Percentiles rank a stretch among this genome's conserved stretches.
These are phyloP conservation scores for Pinus albicaulis DNA, from an alignment of 75 land plant species.

Conservation along the genomic window DNA sequence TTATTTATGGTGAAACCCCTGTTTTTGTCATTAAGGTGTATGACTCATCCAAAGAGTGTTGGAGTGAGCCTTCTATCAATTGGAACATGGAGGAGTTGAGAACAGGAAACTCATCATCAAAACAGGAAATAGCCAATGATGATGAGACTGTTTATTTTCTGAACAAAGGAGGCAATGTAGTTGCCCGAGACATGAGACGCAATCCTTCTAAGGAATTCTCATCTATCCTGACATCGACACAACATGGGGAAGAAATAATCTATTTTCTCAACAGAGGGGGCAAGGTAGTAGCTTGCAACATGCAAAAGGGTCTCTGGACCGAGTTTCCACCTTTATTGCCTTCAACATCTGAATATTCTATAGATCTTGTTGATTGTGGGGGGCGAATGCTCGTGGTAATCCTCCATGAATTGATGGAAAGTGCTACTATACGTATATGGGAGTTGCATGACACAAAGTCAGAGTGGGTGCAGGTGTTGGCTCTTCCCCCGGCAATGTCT, in stretches of 20 bases:
- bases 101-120: conserved; percentile 13
- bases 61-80: conserved; percentile 26
- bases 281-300: conserved; percentile 39
- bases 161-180: conserved; percentile 46
- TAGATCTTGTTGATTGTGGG: conserved; percentile 41
- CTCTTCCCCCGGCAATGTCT: conserved; percentile 53
- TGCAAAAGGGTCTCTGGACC: conserved; percentile 6
- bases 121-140: conserved; percentile 1
- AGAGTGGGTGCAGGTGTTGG: conserved; percentile 37
- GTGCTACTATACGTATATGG: conserved; percentile 55
- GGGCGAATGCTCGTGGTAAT: conserved; percentile 46
- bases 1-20: conserved; percentile 33
- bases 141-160: conserved; percentile 46
- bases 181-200: conserved; percentile 42
- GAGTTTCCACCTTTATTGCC: conserved; percentile 47
- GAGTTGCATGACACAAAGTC: conserved; percentile 21
- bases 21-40: conserved; percentile 24
- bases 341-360: conserved; percentile 38
- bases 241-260: conserved; percentile 34
- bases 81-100: conserved; percentile 10
- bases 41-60: conserved; percentile 15
- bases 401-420: conserved; percentile 44
- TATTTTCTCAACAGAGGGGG: conserved; percentile 50
- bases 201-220: conserved; percentile 57
- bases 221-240: conserved; percentile 27